Conservation (phyloP, 768 basidiomycete genomes). For the Amanita brunnescens region DNA sequence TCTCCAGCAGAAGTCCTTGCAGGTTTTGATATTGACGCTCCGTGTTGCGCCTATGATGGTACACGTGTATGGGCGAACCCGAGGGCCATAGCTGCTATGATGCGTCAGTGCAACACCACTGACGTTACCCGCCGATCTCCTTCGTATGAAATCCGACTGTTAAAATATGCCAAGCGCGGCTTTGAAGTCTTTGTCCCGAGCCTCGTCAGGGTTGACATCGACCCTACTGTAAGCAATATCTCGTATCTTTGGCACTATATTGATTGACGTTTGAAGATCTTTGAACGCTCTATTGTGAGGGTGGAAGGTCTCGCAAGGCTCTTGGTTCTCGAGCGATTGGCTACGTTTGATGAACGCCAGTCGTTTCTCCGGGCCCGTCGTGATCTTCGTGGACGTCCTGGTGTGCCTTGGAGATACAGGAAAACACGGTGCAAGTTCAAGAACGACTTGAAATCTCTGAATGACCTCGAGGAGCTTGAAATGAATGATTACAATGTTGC, state of each 20-base stretch:
- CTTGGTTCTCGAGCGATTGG: constrained; percentile 53
- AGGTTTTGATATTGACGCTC: constrained; percentile 60
- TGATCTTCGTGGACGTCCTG: constrained; percentile 40
- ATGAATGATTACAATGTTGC: constrained; percentile 51
- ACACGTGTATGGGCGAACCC: constrained; percentile 36
- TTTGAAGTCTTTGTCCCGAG: constrained; percentile 40
- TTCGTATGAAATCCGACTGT: constrained; percentile 40
- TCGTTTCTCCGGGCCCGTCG: constrained; percentile 41
- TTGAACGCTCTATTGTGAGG: constrained; percentile 46
- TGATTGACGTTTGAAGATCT: constrained; percentile 29
- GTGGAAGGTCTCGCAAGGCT: constrained; percentile 55
- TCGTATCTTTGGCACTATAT: not conserved
- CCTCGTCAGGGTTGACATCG: constrained; percentile 31
- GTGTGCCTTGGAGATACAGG: constrained; percentile 19
- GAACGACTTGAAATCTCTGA: constrained; percentile 45
- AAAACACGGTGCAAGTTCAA: constrained; percentile 34
- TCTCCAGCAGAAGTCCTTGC: constrained; percentile 60
- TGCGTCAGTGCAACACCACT: constrained; percentile 40
- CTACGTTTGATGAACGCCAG: constrained; percentile 32
- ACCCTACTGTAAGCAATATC: constrained; percentile 41
- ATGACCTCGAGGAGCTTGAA: constrained; percentile 34
- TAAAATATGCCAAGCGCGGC: constrained; percentile 36
- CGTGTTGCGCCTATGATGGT: constrained; percentile 50
- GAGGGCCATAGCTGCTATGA: constrained; percentile 37
- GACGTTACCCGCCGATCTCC: constrained; percentile 42